Conservation (phyloP, 2,329 filamentous ascomycete species). For the Penicillium paneum region DNA sequence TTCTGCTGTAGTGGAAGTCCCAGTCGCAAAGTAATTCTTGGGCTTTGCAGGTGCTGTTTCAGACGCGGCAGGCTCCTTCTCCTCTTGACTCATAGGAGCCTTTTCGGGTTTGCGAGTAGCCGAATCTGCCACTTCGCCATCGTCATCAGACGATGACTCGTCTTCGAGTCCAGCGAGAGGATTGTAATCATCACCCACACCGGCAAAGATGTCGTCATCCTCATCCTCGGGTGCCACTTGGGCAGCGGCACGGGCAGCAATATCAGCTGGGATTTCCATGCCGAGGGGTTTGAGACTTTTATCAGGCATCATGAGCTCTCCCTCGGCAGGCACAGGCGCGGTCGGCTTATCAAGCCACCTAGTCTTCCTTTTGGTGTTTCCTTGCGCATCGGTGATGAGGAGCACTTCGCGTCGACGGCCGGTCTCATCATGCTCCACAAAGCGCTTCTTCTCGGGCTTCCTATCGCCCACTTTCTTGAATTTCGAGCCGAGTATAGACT, state of each 20-base stretch:
- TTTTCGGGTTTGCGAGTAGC: conserved; percentile 4
- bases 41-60: conserved; percentile 23
- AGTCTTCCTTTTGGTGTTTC: conserved; percentile 60
- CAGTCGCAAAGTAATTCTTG: conserved; percentile 49
- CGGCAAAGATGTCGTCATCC: conserved; percentile 62
- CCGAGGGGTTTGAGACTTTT: conserved; percentile 50
- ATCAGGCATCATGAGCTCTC: conserved; percentile 40
- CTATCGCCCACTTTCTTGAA: conserved; percentile 54
- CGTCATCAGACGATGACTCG: conserved; percentile 45
- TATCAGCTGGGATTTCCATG: conserved; percentile 49
- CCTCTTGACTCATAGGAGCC: conserved; percentile 1
- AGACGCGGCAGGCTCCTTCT: conserved; percentile 7
- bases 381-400: conserved; percentile 57
- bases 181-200: conserved; percentile 58
- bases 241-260: conserved; percentile 36
- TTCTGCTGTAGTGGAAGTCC: conserved; percentile 39
- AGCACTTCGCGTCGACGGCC: conserved; percentile 56
- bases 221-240: conserved; percentile 40
- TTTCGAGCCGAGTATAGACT: conserved; percentile 51
- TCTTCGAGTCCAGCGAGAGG: conserved; percentile 54
- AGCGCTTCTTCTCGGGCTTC: conserved; percentile 49
- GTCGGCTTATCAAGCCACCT: conserved; percentile 49
- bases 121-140: conserved; percentile 30
- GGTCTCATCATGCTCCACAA: conserved; percentile 54
- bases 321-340: conserved; percentile 14